A percentile compares a stretch with the other conserved stretches of the same genome.
phyloP scores from a whole-genome alignment of 768 basidiomycete genomes.

The Suillus luteus region DNA sequence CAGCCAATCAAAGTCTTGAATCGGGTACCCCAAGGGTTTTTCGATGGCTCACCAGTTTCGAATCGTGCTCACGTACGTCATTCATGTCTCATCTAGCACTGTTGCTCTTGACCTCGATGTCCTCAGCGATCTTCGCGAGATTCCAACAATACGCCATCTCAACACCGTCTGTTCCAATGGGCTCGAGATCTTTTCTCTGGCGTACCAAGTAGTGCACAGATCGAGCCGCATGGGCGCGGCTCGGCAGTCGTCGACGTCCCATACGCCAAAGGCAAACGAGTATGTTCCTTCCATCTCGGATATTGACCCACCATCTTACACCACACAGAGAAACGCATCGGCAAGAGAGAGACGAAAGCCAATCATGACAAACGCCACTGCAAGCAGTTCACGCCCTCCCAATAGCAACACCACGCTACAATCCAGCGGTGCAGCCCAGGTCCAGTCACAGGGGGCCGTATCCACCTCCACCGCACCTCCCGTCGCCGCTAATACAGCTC shows the following conservation, averaged over 20 bases:
- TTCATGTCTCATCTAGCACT: not conserved
- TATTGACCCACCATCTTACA: too few species aligned
- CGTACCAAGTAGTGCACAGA: not conserved
- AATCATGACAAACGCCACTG: too few species aligned
- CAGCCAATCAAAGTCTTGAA: not conserved
- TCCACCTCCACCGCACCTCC: not conserved
- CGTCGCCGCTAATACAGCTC: not conserved
- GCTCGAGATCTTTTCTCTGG: not conserved
- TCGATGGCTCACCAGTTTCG: not conserved
- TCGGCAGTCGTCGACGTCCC: not conserved
- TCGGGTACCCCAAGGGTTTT: not conserved
- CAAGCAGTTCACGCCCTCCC: too few species aligned
- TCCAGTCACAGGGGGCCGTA: not conserved
- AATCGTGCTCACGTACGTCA: not conserved
- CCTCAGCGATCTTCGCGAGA: not conserved
- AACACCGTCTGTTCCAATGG: not conserved
- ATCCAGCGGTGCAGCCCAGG: not conserved
- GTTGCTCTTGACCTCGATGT: not conserved
- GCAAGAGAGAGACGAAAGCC: too few species aligned
- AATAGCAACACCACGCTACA: too few species aligned
- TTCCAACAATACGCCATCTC: not conserved
- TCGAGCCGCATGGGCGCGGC: too few species aligned
- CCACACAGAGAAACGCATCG: too few species aligned
- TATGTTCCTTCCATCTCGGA: too few species aligned
- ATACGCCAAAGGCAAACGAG: too few species aligned